phyloP scores from a whole-genome alignment of 345 rosid genomes.

The Pseudoturritis turrita region DNA sequence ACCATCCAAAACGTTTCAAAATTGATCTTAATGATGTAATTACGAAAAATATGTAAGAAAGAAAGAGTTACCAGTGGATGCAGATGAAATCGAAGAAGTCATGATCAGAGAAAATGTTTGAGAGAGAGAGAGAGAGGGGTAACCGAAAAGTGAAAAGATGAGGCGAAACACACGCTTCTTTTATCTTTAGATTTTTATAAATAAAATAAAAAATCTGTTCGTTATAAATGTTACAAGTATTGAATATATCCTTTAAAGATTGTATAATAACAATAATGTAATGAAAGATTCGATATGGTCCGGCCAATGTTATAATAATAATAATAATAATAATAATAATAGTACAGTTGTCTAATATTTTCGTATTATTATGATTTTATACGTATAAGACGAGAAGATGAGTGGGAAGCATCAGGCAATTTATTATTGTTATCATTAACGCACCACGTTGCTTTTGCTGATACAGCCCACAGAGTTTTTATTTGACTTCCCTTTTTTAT shows the following conservation, averaged over 20 bases:
- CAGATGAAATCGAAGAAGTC: slow-evolving; percentile 19
- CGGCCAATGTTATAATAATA: too few relatives aligned
- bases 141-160: not conserved
- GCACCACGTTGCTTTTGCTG: too few relatives aligned
- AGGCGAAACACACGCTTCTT: slow-evolving; percentile 13
- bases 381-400: too few relatives aligned
- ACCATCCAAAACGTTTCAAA: not conserved
- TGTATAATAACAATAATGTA: not conserved
- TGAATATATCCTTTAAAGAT: too few relatives aligned
- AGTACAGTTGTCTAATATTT: not conserved
- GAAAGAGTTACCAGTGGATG: slow-evolving; percentile 13
- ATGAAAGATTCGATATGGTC: not conserved
- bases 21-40: not conserved
- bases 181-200: not conserved
- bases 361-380: too few relatives aligned
- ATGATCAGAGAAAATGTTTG: slow-evolving; percentile 3
- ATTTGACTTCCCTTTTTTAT: too few relatives aligned
- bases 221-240: too few relatives aligned
- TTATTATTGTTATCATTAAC: too few relatives aligned
- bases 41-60: not conserved
- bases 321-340: too few relatives aligned
- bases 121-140: not conserved
- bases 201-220: not conserved
- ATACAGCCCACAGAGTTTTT: too few relatives aligned
- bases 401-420: too few relatives aligned